A percentile compares a stretch with the other conserved stretches of the same genome.
Conservation (phyloP, 805 yeast species). For the Kodamaea hsintzibuensis region DNA sequence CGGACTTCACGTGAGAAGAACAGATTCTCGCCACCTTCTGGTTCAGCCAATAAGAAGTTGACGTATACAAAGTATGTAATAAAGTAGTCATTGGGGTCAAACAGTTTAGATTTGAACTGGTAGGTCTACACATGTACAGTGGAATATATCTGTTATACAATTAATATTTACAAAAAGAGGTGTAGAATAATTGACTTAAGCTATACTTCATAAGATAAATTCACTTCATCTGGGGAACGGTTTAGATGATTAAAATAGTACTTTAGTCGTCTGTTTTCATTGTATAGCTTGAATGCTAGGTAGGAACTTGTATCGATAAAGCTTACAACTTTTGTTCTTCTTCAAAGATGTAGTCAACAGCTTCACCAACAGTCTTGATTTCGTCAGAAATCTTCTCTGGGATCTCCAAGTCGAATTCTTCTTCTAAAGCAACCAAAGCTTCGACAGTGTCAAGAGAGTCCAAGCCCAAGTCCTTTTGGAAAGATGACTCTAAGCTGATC, state of each 20-base stretch:
- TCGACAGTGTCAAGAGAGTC: slow-evolving; percentile 96
- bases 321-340: slow-evolving; percentile 49
- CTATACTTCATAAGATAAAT: background rate
- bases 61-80: too few relatives aligned
- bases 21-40: background rate
- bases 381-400: slow-evolving; percentile 93
- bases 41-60: background rate
- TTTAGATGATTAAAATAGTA: background rate
- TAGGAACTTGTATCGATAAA: background rate
- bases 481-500: slow-evolving; percentile 48
- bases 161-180: slow-evolving; percentile 2
- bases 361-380: slow-evolving; percentile 90
- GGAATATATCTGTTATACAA: background rate
- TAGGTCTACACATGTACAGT: background rate
- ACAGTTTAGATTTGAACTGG: too few relatives aligned
- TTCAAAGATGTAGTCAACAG: slow-evolving; percentile 79
- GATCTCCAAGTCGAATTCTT: slow-evolving; percentile 77
- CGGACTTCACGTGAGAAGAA: slow-evolving; percentile 4
- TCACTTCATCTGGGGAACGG: background rate
- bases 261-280: background rate
- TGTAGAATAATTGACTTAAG: background rate
- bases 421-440: slow-evolving; percentile 94
- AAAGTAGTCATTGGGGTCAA: too few relatives aligned
- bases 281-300: slow-evolving; percentile 1
- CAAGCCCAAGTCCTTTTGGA: slow-evolving; percentile 75